phyloP scores from a whole-genome alignment of 257 asterid species.

The Anisodus acutangulus region DNA sequence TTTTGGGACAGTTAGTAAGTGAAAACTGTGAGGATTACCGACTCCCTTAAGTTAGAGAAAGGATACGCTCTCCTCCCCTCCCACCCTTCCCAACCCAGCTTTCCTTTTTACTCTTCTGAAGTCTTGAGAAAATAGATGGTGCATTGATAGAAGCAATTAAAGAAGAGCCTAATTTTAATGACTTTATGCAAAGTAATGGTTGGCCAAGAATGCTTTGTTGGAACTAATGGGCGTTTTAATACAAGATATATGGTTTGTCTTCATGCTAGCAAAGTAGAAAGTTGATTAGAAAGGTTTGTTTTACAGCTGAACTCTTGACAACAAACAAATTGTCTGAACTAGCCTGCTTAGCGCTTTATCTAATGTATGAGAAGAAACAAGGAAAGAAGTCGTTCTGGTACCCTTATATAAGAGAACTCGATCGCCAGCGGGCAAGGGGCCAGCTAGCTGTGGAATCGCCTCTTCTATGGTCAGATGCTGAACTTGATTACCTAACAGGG shows the following conservation, averaged over 20 bases:
- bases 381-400: constrained; percentile 94
- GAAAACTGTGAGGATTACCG: background rate
- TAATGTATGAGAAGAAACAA: constrained; percentile 99
- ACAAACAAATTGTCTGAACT: constrained; percentile 94
- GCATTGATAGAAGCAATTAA: background rate
- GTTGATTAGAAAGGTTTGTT: constrained; percentile 17
- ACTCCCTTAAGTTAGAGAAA: background rate
- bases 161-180: background rate
- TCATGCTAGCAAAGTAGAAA: constrained; percentile 24
- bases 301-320: constrained; percentile 95
- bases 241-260: constrained; percentile 23
- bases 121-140: background rate
- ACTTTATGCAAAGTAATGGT: background rate
- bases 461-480: constrained; percentile 92
- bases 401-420: constrained; percentile 92
- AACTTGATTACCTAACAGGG: constrained; percentile 80
- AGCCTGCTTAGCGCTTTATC: constrained; percentile 92
- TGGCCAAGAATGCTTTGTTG: constrained; percentile 9
- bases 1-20: background rate
- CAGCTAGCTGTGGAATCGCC: constrained; percentile 99
- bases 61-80: background rate
- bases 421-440: constrained; percentile 96
- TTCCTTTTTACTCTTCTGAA: background rate
- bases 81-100: background rate
- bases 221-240: background rate